These are phyloP conservation scores for Mucor indicus DNA, from an alignment of 371 early-diverging fungal genomes.

Conservation along the genomic window DNA sequence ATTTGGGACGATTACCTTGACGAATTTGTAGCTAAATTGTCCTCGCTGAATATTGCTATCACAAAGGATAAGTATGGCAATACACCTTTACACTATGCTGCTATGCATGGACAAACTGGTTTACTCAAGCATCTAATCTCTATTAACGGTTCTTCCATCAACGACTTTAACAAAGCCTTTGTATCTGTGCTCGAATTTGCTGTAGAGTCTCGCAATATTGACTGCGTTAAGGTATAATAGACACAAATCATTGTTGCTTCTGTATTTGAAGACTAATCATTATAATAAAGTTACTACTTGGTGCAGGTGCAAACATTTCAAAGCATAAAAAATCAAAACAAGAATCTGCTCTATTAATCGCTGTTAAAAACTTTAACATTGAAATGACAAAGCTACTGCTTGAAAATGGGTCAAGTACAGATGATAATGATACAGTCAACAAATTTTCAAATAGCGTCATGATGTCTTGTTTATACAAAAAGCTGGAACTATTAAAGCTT, in stretches of 20 bases:
- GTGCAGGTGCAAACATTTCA: constrained; percentile 17
- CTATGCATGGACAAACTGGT: constrained; percentile 34
- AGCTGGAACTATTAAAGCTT: constrained; percentile 17
- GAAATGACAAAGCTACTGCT: constrained; percentile 28
- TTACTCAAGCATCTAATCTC: constrained; percentile 28
- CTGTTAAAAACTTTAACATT: constrained; percentile 16
- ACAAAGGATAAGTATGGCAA: constrained; percentile 24
- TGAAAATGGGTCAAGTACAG: constrained; percentile 16
- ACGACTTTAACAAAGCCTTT: constrained; percentile 32
- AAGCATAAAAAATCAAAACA: not conserved
- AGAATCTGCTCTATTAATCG: constrained; percentile 22
- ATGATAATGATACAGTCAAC: constrained; percentile 26
- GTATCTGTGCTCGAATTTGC: constrained; percentile 48
- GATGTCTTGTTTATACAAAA: constrained; percentile 29
- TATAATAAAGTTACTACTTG: constrained; percentile 21
- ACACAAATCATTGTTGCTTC: too few species aligned
- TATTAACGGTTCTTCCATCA: not conserved
- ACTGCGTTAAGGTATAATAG: constrained; percentile 24
- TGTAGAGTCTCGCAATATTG: constrained; percentile 16
- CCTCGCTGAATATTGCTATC: constrained; percentile 12
- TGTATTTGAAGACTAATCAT: too few species aligned
- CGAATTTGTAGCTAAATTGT: constrained; percentile 29
- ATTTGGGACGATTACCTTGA: constrained; percentile 49
- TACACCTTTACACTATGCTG: constrained; percentile 53
- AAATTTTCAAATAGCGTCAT: constrained; percentile 36